phyloP scores from a whole-genome alignment of 495 filamentous ascomycete genomes.

The Penicillium maclennaniae region DNA sequence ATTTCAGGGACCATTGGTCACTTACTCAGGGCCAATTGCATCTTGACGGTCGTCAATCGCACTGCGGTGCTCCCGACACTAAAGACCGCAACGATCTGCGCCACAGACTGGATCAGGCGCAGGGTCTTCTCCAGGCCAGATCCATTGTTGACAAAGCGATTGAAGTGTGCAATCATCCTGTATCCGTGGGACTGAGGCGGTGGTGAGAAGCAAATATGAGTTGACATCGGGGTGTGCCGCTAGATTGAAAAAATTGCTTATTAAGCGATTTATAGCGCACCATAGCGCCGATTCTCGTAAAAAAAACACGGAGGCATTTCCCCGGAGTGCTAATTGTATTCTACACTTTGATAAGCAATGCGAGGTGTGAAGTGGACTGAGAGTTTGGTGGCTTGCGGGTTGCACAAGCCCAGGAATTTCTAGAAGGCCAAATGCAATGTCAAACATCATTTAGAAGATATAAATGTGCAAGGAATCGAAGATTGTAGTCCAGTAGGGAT shows the following conservation, averaged over 20 bases:
- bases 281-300: neutral
- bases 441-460: neutral
- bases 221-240: neutral
- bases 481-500: neutral
- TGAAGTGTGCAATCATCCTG: slow-evolving; percentile 27
- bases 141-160: slow-evolving; percentile 33
- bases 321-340: neutral
- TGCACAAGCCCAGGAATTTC: neutral
- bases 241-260: neutral
- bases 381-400: neutral
- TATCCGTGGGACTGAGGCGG: neutral
- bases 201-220: slow-evolving; percentile 5
- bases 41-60: slow-evolving; percentile 26
- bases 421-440: neutral
- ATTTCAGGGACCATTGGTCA: neutral
- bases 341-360: neutral
- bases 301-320: neutral
- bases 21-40: slow-evolving; percentile 36
- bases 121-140: slow-evolving; percentile 60
- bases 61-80: slow-evolving; percentile 23
- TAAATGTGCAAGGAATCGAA: neutral
- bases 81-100: slow-evolving; percentile 46
- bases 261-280: neutral
- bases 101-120: slow-evolving; percentile 54
- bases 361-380: neutral